Evolutionary conservation across 169 alveolate genomes (phyloP).

Genomic region (Perkinsus chesapeaki): DNA sequence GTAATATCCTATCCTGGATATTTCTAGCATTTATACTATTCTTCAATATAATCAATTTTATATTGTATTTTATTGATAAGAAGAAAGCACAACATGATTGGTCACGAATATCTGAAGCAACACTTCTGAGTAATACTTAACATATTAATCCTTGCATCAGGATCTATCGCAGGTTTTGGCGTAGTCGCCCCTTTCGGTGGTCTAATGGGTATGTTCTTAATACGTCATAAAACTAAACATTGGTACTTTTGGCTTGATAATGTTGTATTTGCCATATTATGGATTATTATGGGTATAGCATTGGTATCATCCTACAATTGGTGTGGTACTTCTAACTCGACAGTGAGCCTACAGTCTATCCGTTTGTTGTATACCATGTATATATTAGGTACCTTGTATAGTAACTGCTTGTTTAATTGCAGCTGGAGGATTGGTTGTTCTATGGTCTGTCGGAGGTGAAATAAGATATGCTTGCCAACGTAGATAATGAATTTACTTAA

Average conservation of each 20-base stretch:
- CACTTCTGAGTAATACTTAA: not conserved
- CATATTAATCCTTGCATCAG: not conserved
- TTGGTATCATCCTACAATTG: not conserved
- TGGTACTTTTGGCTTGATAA: not conserved
- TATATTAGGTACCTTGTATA: not conserved
- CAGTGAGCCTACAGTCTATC: not conserved
- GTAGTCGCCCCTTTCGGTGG: not conserved
- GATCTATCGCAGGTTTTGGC: not conserved
- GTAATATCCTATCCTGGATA: not conserved
- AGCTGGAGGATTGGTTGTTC: not conserved
- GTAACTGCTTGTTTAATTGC: not conserved
- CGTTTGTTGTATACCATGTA: not conserved
- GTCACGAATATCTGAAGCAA: not conserved
- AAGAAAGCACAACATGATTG: not conserved
- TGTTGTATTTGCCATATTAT: not conserved
- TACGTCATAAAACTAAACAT: not conserved
- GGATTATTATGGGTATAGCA: not conserved
- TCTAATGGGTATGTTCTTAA: not conserved
- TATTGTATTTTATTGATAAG: not conserved
- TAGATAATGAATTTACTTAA: not conserved
- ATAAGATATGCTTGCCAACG: not conserved
- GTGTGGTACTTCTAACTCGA: not conserved
- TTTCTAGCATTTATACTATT: not conserved
- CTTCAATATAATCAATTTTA: not conserved
- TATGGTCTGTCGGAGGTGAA: not conserved